These are phyloP conservation scores for Jackrogersella minutella DNA, from an alignment of 495 filamentous ascomycete species.

Conservation along the genomic window DNA sequence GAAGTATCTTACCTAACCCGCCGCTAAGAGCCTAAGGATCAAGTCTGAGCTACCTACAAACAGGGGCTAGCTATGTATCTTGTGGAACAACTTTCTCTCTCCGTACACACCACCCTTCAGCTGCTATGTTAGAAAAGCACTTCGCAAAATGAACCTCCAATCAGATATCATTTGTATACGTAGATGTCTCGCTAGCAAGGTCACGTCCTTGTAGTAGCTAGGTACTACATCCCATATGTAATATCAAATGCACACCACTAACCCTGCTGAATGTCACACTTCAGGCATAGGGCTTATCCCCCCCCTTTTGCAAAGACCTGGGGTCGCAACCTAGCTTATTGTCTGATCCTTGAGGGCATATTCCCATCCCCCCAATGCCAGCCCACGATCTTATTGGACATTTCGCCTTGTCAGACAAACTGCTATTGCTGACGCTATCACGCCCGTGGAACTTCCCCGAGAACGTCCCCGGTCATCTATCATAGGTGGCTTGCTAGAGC, in stretches of 20 bases:
- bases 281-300: slow-evolving; percentile 37
- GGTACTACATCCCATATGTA: too few relatives aligned
- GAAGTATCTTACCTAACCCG: slow-evolving; percentile 40
- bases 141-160: slow-evolving; percentile 31
- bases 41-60: slow-evolving; percentile 8
- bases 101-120: slow-evolving; percentile 24
- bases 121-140: slow-evolving; percentile 4
- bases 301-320: slow-evolving; percentile 23
- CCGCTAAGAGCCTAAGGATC: slow-evolving; percentile 32
- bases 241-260: slow-evolving; percentile 31
- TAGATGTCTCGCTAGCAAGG: slow-evolving; percentile 1
- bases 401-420: not conserved
- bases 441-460: slow-evolving; percentile 9
- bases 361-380: slow-evolving; percentile 24
- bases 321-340: slow-evolving; percentile 36
- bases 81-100: slow-evolving; percentile 17
- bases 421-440: slow-evolving; percentile 23
- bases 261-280: slow-evolving; percentile 17
- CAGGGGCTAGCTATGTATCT: slow-evolving; percentile 12
- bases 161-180: slow-evolving; percentile 24
- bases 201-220: slow-evolving; percentile 16
- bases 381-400: slow-evolving; percentile 21
- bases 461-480: not conserved
- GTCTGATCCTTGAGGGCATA: slow-evolving; percentile 34
- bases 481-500: not conserved